phyloP scores from a whole-genome alignment of 495 filamentous ascomycete species.

The Ramalina peruviana region DNA sequence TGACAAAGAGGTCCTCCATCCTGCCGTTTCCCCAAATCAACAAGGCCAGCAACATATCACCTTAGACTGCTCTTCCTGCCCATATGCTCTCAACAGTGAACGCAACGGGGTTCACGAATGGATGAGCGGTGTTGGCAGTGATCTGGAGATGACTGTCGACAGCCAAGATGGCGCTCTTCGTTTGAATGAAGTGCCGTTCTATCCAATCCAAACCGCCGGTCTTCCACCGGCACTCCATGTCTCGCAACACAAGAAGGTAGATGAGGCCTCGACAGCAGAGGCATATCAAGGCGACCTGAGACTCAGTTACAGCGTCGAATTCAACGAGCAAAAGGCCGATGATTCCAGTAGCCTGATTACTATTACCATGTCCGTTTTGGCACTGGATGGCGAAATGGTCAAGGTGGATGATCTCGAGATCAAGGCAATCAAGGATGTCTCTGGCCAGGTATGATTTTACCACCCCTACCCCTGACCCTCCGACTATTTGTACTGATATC shows the following conservation, averaged over 20 bases:
- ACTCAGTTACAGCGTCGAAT: conserved; percentile 17
- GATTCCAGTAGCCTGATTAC: conserved; percentile 7
- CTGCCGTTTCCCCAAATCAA: conserved; percentile 21
- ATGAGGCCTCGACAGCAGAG: conserved; percentile 4
- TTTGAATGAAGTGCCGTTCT: conserved; percentile 36
- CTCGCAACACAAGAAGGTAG: conserved; percentile 12
- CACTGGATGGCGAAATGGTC: conserved; percentile 34
- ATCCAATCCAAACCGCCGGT: conserved; percentile 28
- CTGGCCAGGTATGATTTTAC: conserved; percentile 20
- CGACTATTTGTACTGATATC: neutral
- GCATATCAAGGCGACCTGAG: conserved; percentile 12
- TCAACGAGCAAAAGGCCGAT: conserved; percentile 8
- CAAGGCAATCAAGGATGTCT: conserved; percentile 25
- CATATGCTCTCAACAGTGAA: conserved; percentile 24
- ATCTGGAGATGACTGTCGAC: conserved; percentile 27
- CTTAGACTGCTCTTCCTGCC: conserved; percentile 34
- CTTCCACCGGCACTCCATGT: conserved; percentile 13
- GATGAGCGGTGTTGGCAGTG: conserved; percentile 13
- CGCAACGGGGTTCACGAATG: conserved; percentile 13
- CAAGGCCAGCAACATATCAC: conserved; percentile 19
- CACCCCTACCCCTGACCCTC: neutral
- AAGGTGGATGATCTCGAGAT: conserved; percentile 35
- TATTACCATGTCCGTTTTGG: conserved; percentile 24
- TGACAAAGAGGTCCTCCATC: conserved; percentile 19
- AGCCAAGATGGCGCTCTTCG: conserved; percentile 28